Evolutionary conservation across 2,329 filamentous ascomycete genomes (phyloP).

Genomic region (Monilinia fructigena): DNA sequence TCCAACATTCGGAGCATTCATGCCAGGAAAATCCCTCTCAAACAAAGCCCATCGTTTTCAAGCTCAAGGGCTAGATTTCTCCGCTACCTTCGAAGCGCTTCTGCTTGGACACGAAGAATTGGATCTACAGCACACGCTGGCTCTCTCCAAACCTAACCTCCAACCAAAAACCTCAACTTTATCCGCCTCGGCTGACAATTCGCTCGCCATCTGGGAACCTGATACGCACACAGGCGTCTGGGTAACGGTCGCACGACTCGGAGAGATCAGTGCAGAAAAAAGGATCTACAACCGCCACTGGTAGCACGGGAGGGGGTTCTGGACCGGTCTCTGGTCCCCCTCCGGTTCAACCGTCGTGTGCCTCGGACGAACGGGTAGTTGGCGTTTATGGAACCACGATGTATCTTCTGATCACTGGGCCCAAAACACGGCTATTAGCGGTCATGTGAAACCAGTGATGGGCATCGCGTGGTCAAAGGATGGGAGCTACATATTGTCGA

Average conservation of each 20-base stretch:
- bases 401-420: slow-evolving; percentile 65
- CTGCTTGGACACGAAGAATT: slow-evolving; percentile 96
- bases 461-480: slow-evolving; percentile 80
- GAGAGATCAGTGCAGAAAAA: slow-evolving; percentile 92
- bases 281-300: slow-evolving; percentile 92
- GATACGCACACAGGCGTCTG: slow-evolving; percentile 84
- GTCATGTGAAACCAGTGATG: slow-evolving; percentile 79
- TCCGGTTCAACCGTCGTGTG: slow-evolving; percentile 72
- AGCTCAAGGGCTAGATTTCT: slow-evolving; percentile 60
- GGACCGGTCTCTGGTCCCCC: slow-evolving; percentile 91
- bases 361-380: slow-evolving; percentile 87
- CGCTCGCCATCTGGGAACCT: slow-evolving; percentile 86
- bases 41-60: slow-evolving; percentile 85
- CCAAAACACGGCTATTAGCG: slow-evolving; percentile 74
- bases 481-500: slow-evolving; percentile 84
- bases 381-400: slow-evolving; percentile 79
- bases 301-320: slow-evolving; percentile 92
- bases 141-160: slow-evolving; percentile 35
- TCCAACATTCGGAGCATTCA: slow-evolving; percentile 55
- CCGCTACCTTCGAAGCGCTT: slow-evolving; percentile 88
- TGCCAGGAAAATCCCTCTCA: slow-evolving; percentile 70
- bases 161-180: slow-evolving; percentile 65
- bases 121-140: slow-evolving; percentile 80
- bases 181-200: slow-evolving; percentile 92
- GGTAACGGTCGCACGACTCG: slow-evolving; percentile 80